Conservation (phyloP, 768 basidiomycete genomes). For the Hydnomerulius pinastri region DNA sequence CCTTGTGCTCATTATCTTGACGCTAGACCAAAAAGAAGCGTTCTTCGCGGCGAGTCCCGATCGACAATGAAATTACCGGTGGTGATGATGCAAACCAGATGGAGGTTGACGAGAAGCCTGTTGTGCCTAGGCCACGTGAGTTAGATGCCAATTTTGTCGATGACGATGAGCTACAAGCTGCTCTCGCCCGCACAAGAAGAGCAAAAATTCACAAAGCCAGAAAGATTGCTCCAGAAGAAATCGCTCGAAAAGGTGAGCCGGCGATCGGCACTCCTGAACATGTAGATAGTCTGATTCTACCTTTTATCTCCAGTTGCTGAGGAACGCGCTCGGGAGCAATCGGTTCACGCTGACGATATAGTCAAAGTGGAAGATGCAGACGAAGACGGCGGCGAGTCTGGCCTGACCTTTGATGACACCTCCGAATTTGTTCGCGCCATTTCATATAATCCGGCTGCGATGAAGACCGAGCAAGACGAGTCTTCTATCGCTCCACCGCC, state of each 20-base stretch:
- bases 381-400: conserved; percentile 38
- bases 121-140: conserved; percentile 66
- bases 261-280: neutral
- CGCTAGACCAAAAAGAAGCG: conserved; percentile 91
- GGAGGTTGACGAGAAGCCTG: conserved; percentile 80
- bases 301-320: conserved; percentile 54
- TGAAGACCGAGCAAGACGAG: conserved; percentile 51
- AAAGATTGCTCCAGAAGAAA: conserved; percentile 78
- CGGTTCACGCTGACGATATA: conserved; percentile 36
- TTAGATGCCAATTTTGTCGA: conserved; percentile 91
- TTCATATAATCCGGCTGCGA: conserved; percentile 59
- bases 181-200: conserved; percentile 81
- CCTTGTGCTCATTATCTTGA: neutral
- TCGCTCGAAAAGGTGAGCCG: conserved; percentile 70
- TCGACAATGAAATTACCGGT: conserved; percentile 39
- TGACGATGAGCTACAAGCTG: conserved; percentile 97
- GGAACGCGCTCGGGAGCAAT: conserved; percentile 57
- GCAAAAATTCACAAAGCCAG: conserved; percentile 77
- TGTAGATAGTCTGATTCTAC: neutral
- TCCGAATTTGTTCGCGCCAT: conserved; percentile 94
- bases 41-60: conserved; percentile 58
- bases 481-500: conserved; percentile 24
- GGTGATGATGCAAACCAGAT: conserved; percentile 44
- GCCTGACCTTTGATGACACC: conserved; percentile 92
- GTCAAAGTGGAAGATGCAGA: conserved; percentile 52